Conservation (phyloP, 1,284 basidiomycete species). For the Violaceomyces palustris region DNA sequence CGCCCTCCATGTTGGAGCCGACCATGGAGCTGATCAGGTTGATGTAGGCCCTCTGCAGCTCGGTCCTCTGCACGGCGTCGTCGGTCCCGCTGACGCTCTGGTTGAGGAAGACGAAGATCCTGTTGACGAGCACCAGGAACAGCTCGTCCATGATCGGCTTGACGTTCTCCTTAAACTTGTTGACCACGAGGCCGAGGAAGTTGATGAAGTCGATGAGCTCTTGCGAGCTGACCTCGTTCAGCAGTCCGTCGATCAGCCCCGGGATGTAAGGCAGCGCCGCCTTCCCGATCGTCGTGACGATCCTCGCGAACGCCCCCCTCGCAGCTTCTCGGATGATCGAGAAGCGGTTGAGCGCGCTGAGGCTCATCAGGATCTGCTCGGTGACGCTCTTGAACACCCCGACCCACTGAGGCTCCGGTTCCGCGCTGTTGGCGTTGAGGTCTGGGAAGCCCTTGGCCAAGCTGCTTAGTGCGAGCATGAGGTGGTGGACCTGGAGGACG, state of each 20-base stretch:
- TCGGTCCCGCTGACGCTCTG: constrained; percentile 85
- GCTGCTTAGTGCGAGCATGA: constrained; percentile 89
- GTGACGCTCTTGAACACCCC: constrained; percentile 81
- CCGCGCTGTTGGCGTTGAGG: constrained; percentile 48
- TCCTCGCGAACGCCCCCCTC: constrained; percentile 74
- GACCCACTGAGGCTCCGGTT: constrained; percentile 68
- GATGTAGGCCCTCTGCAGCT: constrained; percentile 87
- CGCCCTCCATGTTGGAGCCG: constrained; percentile 66
- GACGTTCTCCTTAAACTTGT: constrained; percentile 83
- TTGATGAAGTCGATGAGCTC: constrained; percentile 94
- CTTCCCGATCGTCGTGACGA: constrained; percentile 81
- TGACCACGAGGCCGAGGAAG: constrained; percentile 84
- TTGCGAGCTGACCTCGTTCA: constrained; percentile 82
- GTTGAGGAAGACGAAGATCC: constrained; percentile 75
- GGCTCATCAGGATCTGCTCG: constrained; percentile 78
- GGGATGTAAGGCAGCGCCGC: constrained; percentile 71
- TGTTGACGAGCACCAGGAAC: constrained; percentile 75
- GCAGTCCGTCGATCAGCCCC: constrained; percentile 76
- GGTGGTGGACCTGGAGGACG: constrained; percentile 86
- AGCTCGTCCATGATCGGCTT: constrained; percentile 83
- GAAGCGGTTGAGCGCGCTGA: constrained; percentile 82
- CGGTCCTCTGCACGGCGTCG: constrained; percentile 73
- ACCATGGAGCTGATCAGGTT: constrained; percentile 77
- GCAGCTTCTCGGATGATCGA: constrained; percentile 89
- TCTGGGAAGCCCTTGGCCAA: constrained; percentile 92